Base-by-base conservation (phyloP, 495 filamentous ascomycete genomes). In the Penicillium chermesinum region DNA sequence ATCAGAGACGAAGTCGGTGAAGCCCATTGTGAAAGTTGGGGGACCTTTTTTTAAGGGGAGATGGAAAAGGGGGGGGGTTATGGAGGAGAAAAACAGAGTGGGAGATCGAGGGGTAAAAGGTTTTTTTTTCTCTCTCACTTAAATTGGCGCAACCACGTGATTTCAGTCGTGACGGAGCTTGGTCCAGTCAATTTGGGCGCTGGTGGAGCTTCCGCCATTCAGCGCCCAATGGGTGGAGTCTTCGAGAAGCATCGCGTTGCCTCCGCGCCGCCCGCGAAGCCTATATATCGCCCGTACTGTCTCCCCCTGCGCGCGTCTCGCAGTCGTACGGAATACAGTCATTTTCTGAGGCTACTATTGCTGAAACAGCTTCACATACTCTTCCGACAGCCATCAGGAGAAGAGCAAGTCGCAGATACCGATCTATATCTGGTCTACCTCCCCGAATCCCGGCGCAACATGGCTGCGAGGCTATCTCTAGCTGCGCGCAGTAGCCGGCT, bases 1-100 rank as follows among this genome's bases (percentile, higher is more conserved):
- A 59, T 93, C 91, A 64, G 85, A 82, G 67, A 86, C 70, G 57
- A 98, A 82, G 76, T 98, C 91, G 56, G 85, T 84, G 82, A 97
- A 96, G 73, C 93, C 93, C 93, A 98, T 98, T 61, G 65, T 84
- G 66, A 69, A 65, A 49, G 50, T 52, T 54, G 49, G 41, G 18
- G 36, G 5, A 27, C 7, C 61, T 49, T 36, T 60, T 52, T 39
- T 44, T 41, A 25, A 10, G 21, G 41, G 48, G 44, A 40, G 46
- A 52, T 56, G 51, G 50, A 53, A 48, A 44, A 50, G 50, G 43
- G 55, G 55, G 51, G 46, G 43, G 43, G 49, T 52, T 46, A 43
- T 21, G 10, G 40, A 30, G n/a, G 13, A 53, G 55, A 49, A 54
- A 52, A 58, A 56, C 52, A 55, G 52, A 62, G 45, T 39, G 49